Evolutionary conservation across 2,329 filamentous ascomycete species (phyloP).

Genomic region (Botrytis paeoniae): DNA sequence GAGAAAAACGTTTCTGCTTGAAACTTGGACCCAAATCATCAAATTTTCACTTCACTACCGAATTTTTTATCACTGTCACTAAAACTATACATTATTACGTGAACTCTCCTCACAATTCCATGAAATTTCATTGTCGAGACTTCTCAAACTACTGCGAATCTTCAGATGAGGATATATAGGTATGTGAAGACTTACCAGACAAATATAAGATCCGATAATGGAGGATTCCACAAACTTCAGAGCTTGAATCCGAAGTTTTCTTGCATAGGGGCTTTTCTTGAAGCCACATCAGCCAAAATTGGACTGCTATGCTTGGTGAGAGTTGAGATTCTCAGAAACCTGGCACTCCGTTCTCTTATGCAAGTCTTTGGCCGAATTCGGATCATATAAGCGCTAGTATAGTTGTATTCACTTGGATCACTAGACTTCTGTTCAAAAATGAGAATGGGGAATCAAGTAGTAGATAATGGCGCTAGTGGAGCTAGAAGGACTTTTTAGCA

Average conservation of each 20-base stretch:
- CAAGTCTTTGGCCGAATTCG: neutral
- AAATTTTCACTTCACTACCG: neutral
- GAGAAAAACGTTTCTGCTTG: no score
- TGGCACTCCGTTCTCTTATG: neutral
- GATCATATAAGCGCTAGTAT: neutral
- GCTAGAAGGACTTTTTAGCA: neutral
- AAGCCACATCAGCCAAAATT: neutral
- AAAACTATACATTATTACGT: neutral
- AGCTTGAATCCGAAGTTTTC: neutral
- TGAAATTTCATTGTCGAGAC: neutral
- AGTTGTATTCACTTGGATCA: neutral
- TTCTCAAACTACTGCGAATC: neutral
- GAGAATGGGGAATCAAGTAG: neutral
- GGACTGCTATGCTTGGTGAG: neutral
- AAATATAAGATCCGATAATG: neutral
- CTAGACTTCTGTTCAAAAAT: no score
- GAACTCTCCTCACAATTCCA: neutral
- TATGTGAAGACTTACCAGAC: neutral
- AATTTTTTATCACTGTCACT: neutral
- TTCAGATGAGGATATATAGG: neutral
- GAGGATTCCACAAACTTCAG: neutral
- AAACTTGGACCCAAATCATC: neutral
- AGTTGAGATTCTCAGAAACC: neutral
- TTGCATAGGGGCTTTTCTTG: neutral
- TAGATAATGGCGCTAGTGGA: neutral